Evolutionary conservation across 2,329 filamentous ascomycete species (phyloP).

Genomic region (Daldinia sp.): DNA sequence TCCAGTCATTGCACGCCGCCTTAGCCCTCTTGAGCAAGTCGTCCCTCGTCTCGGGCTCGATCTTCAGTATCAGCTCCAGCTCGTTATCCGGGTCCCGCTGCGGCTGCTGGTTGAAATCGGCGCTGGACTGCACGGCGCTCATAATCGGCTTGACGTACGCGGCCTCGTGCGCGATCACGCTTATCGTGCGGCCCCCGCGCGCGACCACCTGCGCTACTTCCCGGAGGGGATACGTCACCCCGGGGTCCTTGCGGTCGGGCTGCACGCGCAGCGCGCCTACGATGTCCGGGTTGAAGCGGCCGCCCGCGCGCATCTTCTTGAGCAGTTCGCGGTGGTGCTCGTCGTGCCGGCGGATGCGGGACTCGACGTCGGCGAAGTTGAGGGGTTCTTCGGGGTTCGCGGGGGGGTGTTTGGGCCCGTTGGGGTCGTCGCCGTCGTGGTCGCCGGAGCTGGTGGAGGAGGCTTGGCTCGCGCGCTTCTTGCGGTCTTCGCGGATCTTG

Average conservation of each 20-base stretch:
- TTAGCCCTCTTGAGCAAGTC: conserved; percentile 55
- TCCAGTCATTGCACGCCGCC: conserved; percentile 60
- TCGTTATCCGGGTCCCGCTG: conserved; percentile 66
- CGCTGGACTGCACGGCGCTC: conserved; percentile 60
- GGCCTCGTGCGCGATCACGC: conserved; percentile 51
- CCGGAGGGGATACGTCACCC: conserved; percentile 56
- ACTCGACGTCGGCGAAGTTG: conserved; percentile 58
- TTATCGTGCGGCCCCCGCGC: conserved; percentile 51
- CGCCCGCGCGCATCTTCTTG: conserved; percentile 55
- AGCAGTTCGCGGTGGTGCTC: conserved; percentile 53
- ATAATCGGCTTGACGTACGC: conserved; percentile 62
- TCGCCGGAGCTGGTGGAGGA: background rate
- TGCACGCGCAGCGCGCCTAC: conserved; percentile 57
- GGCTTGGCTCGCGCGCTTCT: background rate
- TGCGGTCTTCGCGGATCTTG: conserved; percentile 4
- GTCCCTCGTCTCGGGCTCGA: conserved; percentile 61
- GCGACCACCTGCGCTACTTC: conserved; percentile 65
- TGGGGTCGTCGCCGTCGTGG: conserved; percentile 9
- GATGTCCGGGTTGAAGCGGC: conserved; percentile 60
- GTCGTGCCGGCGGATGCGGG: conserved; percentile 53
- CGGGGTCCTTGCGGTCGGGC: conserved; percentile 43
- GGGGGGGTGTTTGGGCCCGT: conserved; percentile 41
- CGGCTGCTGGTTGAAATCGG: conserved; percentile 68
- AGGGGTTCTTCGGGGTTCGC: conserved; percentile 55
- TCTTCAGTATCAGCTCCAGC: conserved; percentile 63